phyloP scores from a whole-genome alignment of 2,329 filamentous ascomycete species.

The Diaporthe nobilis region DNA sequence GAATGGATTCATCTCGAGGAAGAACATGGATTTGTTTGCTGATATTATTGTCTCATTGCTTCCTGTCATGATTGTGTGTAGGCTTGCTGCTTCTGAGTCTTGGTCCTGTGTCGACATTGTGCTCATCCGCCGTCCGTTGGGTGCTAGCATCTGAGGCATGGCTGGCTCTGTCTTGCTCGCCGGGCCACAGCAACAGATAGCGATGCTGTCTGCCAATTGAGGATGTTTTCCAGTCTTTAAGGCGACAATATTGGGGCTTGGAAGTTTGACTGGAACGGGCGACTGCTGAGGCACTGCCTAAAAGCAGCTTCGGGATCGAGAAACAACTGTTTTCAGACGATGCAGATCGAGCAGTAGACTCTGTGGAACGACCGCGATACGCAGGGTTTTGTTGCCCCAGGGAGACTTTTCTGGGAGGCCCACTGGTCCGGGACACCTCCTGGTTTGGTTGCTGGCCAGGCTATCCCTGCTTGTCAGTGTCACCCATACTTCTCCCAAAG shows the following conservation, averaged over 20 bases:
- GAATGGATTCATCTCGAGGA: constrained; percentile 39
- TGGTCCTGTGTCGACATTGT: constrained; percentile 14
- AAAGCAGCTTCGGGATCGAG: neutral
- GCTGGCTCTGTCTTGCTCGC: neutral
- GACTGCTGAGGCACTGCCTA: neutral
- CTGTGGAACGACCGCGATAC: neutral
- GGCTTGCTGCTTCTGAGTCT: constrained; percentile 7
- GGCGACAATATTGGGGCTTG: neutral
- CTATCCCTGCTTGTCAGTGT: constrained; percentile 33
- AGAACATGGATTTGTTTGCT: constrained; percentile 38
- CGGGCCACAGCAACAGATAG: neutral
- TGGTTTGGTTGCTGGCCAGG: constrained; percentile 1
- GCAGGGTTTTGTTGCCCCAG: constrained; percentile 23
- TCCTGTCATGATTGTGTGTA: constrained; percentile 27
- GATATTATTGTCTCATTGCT: constrained; percentile 28
- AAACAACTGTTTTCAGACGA: neutral
- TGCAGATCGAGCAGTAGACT: neutral
- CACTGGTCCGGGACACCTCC: constrained; percentile 17
- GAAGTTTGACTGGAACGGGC: neutral
- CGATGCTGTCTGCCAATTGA: neutral
- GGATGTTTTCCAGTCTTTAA: neutral
- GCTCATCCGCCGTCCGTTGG: constrained; percentile 14
- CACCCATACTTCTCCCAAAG: neutral
- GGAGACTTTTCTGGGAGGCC: constrained; percentile 19
- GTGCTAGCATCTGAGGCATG: neutral